Percentiles rank a stretch among this genome's conserved stretches.
Evolutionary conservation across 306 rosid species (phyloP).

Genomic region (Sesbania bispinosa): DNA sequence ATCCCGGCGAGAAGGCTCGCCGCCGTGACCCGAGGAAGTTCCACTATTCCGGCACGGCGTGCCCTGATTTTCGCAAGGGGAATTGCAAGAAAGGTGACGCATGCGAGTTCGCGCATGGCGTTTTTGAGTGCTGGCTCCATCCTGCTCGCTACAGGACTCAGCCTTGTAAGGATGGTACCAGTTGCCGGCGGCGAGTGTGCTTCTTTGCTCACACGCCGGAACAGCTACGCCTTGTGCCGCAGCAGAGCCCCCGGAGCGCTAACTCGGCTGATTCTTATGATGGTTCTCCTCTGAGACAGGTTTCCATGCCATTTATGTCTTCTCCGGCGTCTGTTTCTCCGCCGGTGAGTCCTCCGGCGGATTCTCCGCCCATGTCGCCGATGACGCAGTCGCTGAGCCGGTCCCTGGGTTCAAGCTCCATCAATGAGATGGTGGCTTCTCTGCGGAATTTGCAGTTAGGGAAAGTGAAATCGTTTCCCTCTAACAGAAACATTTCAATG

Average conservation of each 20-base stretch:
- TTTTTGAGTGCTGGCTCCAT: slow-evolving; percentile 98
- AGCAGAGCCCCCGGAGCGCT: slow-evolving; percentile 54
- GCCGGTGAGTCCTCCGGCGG: slow-evolving; percentile 44
- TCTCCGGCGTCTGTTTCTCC: slow-evolving; percentile 57
- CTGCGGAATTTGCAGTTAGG: slow-evolving; percentile 70
- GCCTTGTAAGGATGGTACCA: slow-evolving; percentile 92
- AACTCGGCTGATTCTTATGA: slow-evolving; percentile 60
- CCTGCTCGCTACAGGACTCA: slow-evolving; percentile 94
- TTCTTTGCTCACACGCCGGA: slow-evolving; percentile 96
- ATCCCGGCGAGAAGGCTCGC: slow-evolving; percentile 99
- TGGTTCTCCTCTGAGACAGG: slow-evolving; percentile 61
- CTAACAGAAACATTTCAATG: slow-evolving; percentile 38
- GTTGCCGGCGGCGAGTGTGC: slow-evolving; percentile 77
- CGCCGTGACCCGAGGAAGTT: slow-evolving; percentile 86
- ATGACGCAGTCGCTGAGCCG: slow-evolving; percentile 54
- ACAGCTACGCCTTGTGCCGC: slow-evolving; percentile 73
- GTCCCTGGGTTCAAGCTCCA: slow-evolving; percentile 52
- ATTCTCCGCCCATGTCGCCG: slow-evolving; percentile 78
- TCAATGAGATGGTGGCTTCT: slow-evolving; percentile 62
- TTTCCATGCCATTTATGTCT: slow-evolving; percentile 41
- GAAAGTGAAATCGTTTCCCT: slow-evolving; percentile 61
- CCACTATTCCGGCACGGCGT: slow-evolving; percentile 86
- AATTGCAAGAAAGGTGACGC: slow-evolving; percentile 75
- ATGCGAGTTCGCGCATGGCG: slow-evolving; percentile 94
- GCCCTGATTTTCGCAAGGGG: slow-evolving; percentile 92